Percentiles rank a stretch among this genome's conserved stretches.
These are phyloP conservation scores for Leishmania mexicana DNA, from an alignment of 208 protist genomes.

Conservation along the genomic window DNA sequence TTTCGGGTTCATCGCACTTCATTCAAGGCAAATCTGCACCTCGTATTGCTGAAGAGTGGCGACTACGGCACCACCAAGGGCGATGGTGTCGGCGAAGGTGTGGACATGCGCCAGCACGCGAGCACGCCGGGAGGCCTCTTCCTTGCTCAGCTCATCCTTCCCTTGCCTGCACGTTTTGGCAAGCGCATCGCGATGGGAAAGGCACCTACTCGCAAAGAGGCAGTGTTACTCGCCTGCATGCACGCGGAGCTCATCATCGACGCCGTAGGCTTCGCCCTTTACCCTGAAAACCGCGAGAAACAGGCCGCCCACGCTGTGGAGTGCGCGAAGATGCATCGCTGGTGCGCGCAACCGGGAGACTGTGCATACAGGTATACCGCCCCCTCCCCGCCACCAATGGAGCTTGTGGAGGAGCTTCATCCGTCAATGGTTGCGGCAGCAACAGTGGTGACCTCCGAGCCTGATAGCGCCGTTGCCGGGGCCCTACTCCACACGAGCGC, in stretches of 20 bases:
- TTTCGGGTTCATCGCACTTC: constrained; percentile 45
- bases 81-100: neutral
- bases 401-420: constrained; percentile 27
- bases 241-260: constrained; percentile 92
- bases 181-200: constrained; percentile 74
- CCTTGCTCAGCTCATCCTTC: constrained; percentile 74
- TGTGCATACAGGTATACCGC: constrained; percentile 56
- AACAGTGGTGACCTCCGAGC: neutral
- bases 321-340: constrained; percentile 71
- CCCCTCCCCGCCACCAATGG: constrained; percentile 57
- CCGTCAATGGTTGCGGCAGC: neutral
- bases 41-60: constrained; percentile 11
- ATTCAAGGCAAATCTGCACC: constrained; percentile 38
- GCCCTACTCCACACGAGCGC: neutral
- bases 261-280: constrained; percentile 77
- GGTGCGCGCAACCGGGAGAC: constrained; percentile 56
- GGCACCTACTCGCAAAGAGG: constrained; percentile 57
- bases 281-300: constrained; percentile 40
- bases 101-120: neutral
- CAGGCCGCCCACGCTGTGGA: constrained; percentile 71
- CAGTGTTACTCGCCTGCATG: constrained; percentile 83
- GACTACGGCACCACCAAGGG: neutral
- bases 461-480: neutral
- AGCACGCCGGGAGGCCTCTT: constrained; percentile 18
- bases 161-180: constrained; percentile 68